Conservation (phyloP, 1,284 basidiomycete species). For the Rhodotorula sp. region DNA sequence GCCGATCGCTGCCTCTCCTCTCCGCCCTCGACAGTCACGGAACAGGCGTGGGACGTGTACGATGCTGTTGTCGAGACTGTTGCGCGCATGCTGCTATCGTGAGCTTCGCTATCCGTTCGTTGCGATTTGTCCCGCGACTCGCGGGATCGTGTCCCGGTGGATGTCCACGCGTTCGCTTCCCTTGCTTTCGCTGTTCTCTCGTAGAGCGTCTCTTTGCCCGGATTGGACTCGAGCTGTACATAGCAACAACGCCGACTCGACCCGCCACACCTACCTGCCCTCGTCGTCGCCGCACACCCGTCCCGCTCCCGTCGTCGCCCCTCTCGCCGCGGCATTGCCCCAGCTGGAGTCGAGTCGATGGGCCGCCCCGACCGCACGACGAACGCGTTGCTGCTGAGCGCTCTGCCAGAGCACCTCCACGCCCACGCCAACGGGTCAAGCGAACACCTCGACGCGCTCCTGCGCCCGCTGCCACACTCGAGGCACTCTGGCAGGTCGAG, state of each 20-base stretch:
- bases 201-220: no score
- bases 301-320: background rate
- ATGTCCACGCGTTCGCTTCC: no score
- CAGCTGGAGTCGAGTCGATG: background rate
- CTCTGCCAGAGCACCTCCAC: slow-evolving; percentile 10
- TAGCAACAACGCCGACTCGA: no score
- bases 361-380: background rate
- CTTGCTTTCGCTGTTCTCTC: no score
- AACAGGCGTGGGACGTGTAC: background rate
- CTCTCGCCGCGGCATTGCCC: background rate
- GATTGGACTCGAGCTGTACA: no score
- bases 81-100: background rate
- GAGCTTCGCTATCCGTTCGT: background rate
- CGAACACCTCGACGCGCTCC: slow-evolving; percentile 10
- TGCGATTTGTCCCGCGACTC: background rate
- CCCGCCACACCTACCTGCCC: background rate
- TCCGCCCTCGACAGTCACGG: background rate
- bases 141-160: no score
- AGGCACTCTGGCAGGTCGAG: background rate
- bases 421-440: slow-evolving; percentile 19
- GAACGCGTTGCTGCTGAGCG: slow-evolving; percentile 1
- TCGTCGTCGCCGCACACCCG: background rate
- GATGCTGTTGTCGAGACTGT: background rate
- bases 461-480: slow-evolving; percentile 10
- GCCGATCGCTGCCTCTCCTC: no score